Base-by-base conservation (phyloP, 2,329 filamentous ascomycete genomes). In the Stagonosporopsis rhizophila region DNA sequence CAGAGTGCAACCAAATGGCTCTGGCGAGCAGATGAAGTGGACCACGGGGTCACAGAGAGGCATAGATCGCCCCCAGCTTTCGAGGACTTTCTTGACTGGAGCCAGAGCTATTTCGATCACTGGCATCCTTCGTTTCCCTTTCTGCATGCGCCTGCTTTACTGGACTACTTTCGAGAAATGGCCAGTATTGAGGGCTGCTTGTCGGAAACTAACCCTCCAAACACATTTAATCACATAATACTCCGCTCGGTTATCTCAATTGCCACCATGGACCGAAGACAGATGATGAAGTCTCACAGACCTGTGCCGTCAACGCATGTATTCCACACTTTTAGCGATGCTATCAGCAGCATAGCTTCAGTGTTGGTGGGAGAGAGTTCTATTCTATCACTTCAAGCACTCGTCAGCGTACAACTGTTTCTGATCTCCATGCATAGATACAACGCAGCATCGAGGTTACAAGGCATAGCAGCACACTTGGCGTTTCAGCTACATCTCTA, bases 51-150 rank as follows among this genome's bases (percentile, higher is more conserved):
- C 8, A 9, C 19, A 4, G 34, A 45, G 22, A 56, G 52, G 25
- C 44, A 4, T n/a, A 49, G 39, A 30, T 27, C 44, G 14, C n/a
- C 49, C 17, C 19, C 64, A 15, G 27, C 49, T 2, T 69, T 68
- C 37, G 60, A 67, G 6, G 62, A 69, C 32, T 52, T 69, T 30
- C 57, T 69, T 28, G 64, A 68, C 19, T 67, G 62, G 67, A 68
- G 65, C 44, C 67, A 69, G 40, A 66, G 61, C 27, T 69, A 69
- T 34, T 68, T 69, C 46, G 67, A 69, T 45, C 62, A 66, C 41
- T 69, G 65, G 67, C 67, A 68, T 45, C 64, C 67, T 27, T 61
- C 64, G 7, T 69, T 69, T 41, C 67, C 67, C 6, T 68, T 64
- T 27, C 39, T 69, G 2, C 64, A 69, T 34, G 67, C 65, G 6